Percentiles rank a stretch among this genome's conserved stretches.
phyloP scores from a whole-genome alignment of 306 rosid genomes.

The Casuarina glauca region DNA sequence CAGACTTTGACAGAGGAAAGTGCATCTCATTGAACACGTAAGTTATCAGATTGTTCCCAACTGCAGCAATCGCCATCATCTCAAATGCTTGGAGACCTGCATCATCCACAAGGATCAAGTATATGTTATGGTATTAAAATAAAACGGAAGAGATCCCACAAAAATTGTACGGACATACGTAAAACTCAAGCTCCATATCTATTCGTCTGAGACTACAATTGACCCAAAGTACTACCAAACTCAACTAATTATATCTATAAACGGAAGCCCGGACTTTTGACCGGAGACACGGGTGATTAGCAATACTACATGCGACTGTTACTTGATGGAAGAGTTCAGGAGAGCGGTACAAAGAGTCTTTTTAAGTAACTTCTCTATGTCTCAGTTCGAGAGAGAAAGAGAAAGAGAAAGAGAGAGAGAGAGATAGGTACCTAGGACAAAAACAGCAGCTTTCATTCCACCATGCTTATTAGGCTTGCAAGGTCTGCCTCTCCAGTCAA shows the following conservation, averaged over 20 bases:
- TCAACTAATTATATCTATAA: background rate
- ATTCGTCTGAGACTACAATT: too few species aligned
- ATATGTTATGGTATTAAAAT: background rate
- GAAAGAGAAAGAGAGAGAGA: background rate
- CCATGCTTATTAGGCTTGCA: constrained; percentile 49
- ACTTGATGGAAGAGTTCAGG: too few species aligned
- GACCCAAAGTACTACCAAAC: background rate
- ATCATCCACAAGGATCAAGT: constrained; percentile 1
- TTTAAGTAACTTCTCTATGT: too few species aligned
- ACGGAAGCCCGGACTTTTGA: too few species aligned
- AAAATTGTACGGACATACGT: background rate
- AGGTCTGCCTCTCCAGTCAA: constrained; percentile 64
- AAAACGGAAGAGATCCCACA: background rate
- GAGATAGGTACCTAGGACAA: constrained; percentile 58
- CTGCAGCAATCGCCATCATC: constrained; percentile 72
- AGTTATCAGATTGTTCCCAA: constrained; percentile 64
- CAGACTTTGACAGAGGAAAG: constrained; percentile 60
- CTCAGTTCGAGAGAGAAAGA: background rate
- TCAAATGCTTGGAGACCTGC: constrained; percentile 71
- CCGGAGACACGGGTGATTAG: too few species aligned
- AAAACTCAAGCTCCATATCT: background rate
- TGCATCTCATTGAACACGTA: constrained; percentile 62
- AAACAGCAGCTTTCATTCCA: constrained; percentile 64
- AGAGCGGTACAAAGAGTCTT: too few species aligned
- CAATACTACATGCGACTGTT: too few species aligned